Conservation (phyloP, 371 early-diverging fungal genomes). For the Rhizopus delemar region DNA sequence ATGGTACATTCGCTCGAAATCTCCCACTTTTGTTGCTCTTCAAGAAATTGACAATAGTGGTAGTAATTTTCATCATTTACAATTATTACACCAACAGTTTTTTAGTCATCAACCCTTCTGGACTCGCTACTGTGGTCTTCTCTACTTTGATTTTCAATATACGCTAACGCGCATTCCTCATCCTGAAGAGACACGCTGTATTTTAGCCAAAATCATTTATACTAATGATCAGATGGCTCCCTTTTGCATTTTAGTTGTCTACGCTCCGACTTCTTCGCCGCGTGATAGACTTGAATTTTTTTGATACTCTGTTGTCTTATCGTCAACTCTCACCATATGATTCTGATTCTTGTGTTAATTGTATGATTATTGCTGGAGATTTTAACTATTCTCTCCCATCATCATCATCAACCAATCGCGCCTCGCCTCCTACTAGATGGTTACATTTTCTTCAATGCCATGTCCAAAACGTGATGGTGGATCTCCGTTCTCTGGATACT, state of each 20-base stretch:
- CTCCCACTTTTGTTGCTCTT: conserved; percentile 4
- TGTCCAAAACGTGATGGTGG: neutral
- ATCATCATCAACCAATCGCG: no score
- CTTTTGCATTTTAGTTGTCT: conserved; percentile 2
- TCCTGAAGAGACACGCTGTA: no score
- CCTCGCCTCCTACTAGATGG: no score
- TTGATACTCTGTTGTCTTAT: no score
- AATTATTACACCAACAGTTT: no score
- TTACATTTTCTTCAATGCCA: neutral
- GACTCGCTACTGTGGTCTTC: conserved; percentile 11
- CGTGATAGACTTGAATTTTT: no score
- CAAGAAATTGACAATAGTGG: conserved; percentile 6
- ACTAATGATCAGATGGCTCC: conserved; percentile 3
- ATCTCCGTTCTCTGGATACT: neutral
- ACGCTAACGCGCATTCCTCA: neutral
- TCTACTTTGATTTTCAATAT: conserved; percentile 6
- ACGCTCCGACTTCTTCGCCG: conserved; percentile 1
- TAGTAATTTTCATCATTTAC: no score
- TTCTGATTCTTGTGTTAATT: no score
- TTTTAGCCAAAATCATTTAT: no score
- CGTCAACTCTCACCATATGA: no score
- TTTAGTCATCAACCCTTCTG: conserved; percentile 4
- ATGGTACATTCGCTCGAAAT: conserved; percentile 6
- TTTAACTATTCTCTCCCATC: no score
- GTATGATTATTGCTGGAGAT: no score